Percentiles rank a stretch among this genome's conserved stretches.
phyloP scores from a whole-genome alignment of 2,329 filamentous ascomycete species.

The Colletotrichum tabaci region DNA sequence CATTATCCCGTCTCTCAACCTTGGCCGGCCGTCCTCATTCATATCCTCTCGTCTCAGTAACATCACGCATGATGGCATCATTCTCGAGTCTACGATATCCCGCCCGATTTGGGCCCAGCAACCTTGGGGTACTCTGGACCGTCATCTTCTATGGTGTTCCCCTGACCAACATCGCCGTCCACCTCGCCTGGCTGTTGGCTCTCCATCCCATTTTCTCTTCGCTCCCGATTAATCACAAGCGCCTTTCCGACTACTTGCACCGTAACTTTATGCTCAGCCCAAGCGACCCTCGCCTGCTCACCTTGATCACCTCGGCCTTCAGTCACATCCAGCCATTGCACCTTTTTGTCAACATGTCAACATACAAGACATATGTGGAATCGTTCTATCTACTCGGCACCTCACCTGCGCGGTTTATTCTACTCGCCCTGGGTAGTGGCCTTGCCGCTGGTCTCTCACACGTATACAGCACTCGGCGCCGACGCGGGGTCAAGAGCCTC shows the following conservation, averaged over 20 bases:
- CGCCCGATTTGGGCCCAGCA: background rate
- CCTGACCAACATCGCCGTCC: conserved; percentile 25
- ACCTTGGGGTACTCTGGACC: conserved; percentile 19
- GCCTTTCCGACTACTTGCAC: conserved; percentile 21
- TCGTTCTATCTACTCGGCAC: conserved; percentile 17
- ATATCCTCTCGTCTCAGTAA: background rate
- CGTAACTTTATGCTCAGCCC: conserved; percentile 36
- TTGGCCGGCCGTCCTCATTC: background rate
- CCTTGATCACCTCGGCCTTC: conserved; percentile 32
- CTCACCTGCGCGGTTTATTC: conserved; percentile 16
- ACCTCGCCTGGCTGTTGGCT: conserved; percentile 36
- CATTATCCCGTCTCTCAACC: background rate
- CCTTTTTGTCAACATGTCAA: conserved; percentile 35
- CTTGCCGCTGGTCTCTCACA: conserved; percentile 23
- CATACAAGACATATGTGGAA: conserved; percentile 32
- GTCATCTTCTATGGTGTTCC: conserved; percentile 32
- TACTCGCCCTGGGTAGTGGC: conserved; percentile 30
- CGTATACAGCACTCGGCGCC: conserved; percentile 10
- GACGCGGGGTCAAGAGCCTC: background rate
- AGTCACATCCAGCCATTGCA: conserved; percentile 37
- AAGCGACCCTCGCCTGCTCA: conserved; percentile 12
- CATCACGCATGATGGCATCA: conserved; percentile 15
- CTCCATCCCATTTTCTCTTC: conserved; percentile 35
- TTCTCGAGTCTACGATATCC: conserved; percentile 12
- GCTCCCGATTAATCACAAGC: conserved; percentile 21